Evolutionary conservation across 768 basidiomycete species (phyloP).

Genomic region (Goffeauzyma gilvescens): DNA sequence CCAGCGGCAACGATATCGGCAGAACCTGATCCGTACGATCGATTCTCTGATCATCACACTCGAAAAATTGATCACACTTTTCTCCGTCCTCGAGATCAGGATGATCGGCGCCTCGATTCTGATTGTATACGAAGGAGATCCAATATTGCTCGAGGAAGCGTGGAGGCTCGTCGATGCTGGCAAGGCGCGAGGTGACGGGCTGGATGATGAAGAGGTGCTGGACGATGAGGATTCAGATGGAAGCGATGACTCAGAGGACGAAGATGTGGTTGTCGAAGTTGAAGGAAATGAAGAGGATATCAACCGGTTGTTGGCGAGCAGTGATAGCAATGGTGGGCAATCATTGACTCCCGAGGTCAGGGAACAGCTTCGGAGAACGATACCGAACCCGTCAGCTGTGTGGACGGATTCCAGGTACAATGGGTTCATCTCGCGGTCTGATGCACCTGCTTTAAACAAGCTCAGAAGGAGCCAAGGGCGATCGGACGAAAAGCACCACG

Average conservation of each 20-base stretch:
- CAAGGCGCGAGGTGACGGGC: conserved; percentile 5
- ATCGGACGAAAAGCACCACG: not conserved
- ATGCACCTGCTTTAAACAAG: too few relatives aligned
- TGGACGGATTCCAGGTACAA: too few relatives aligned
- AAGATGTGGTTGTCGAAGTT: not conserved
- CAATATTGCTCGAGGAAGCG: conserved; percentile 30
- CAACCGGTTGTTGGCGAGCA: not conserved
- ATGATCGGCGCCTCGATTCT: conserved; percentile 69
- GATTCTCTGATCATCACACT: conserved; percentile 2
- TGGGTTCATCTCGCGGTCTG: too few relatives aligned
- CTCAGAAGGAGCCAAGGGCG: too few relatives aligned
- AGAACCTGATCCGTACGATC: conserved; percentile 4
- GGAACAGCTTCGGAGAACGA: too few relatives aligned
- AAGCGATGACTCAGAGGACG: not conserved
- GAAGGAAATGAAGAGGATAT: conserved; percentile 5
- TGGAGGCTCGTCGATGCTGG: conserved; percentile 18
- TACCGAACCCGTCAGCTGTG: too few relatives aligned
- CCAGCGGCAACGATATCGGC: conserved; percentile 18
- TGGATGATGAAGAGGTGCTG: conserved; percentile 14
- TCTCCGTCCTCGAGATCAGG: conserved; percentile 49
- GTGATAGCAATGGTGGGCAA: too few relatives aligned
- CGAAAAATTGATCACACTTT: conserved; percentile 19
- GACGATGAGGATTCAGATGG: conserved; percentile 2
- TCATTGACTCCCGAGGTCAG: too few relatives aligned
- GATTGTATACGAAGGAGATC: conserved; percentile 57